A percentile compares a stretch with the other conserved stretches of the same genome.
Evolutionary conservation across 1,284 basidiomycete genomes (phyloP).

Genomic region (Agaricales sp.): DNA sequence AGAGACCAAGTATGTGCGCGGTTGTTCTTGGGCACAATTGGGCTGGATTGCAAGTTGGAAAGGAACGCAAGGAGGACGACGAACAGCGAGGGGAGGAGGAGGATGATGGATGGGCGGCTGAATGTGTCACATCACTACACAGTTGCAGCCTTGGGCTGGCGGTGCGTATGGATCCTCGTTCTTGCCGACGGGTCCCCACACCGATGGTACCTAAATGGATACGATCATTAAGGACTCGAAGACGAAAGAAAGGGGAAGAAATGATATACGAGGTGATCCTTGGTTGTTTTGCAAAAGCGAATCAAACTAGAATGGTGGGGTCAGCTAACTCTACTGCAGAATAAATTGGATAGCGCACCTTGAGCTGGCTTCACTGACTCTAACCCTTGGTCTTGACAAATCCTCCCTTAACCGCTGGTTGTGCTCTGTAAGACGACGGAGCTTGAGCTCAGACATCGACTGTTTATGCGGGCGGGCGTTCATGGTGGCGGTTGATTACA

Average conservation of each 20-base stretch:
- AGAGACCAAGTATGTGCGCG: neutral
- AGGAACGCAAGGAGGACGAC: neutral
- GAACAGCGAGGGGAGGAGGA: too few species aligned
- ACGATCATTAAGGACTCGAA: neutral
- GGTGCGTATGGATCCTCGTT: constrained; percentile 41
- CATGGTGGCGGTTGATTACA: too few species aligned
- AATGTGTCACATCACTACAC: neutral
- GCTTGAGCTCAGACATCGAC: constrained; percentile 95
- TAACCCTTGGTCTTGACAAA: constrained; percentile 75
- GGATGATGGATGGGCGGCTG: too few species aligned
- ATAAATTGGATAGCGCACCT: constrained; percentile 67
- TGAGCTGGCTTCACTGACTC: constrained; percentile 85
- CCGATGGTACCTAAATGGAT: constrained; percentile 22
- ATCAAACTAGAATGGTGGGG: constrained; percentile 23
- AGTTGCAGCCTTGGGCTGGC: neutral
- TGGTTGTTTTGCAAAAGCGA: constrained; percentile 39
- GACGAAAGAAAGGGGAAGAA: constrained; percentile 10
- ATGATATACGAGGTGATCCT: constrained; percentile 41
- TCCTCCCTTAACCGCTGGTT: constrained; percentile 89
- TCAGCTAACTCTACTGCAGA: constrained; percentile 8
- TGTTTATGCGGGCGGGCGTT: constrained; percentile 32
- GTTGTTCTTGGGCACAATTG: neutral
- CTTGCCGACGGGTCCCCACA: constrained; percentile 47
- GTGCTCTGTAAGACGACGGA: constrained; percentile 86
- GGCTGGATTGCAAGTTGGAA: too few species aligned